Evolutionary conservation across 2,329 filamentous ascomycete species (phyloP).

Genomic region (Aspergillus ochraceoroseus): DNA sequence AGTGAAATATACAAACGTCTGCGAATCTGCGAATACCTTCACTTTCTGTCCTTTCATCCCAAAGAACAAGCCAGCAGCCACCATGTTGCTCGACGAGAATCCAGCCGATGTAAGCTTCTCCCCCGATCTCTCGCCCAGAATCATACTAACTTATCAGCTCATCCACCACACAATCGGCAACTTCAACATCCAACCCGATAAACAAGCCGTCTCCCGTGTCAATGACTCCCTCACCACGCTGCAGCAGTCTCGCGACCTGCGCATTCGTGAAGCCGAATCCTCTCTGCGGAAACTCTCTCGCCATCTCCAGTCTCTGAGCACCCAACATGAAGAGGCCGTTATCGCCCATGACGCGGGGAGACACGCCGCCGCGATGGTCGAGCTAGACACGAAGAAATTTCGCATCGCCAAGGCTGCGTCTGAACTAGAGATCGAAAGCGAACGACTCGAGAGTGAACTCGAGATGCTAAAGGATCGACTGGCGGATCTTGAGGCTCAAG

Average conservation of each 20-base stretch:
- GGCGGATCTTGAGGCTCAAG: conserved; percentile 79
- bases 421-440: conserved; percentile 90
- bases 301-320: conserved; percentile 66
- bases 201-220: conserved; percentile 74
- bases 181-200: conserved; percentile 92
- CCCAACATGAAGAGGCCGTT: conserved; percentile 72
- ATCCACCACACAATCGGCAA: conserved; percentile 88
- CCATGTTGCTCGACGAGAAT: conserved; percentile 91
- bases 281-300: conserved; percentile 69
- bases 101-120: conserved; percentile 65
- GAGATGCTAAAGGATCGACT: conserved; percentile 69
- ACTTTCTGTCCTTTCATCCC: background rate
- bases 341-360: conserved; percentile 68
- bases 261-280: conserved; percentile 64
- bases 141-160: conserved; percentile 52
- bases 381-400: conserved; percentile 90
- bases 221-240: conserved; percentile 77
- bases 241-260: conserved; percentile 74
- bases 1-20: conserved; percentile 8
- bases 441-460: conserved; percentile 75
- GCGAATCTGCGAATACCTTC: conserved; percentile 4
- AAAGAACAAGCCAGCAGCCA: conserved; percentile 36
- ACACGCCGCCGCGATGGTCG: conserved; percentile 78
- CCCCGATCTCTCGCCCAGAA: background rate
- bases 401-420: conserved; percentile 84